Percentiles rank a stretch among this genome's conserved stretches.
Conservation (phyloP, 1,284 basidiomycete genomes). For the Albatrellus sp. region DNA sequence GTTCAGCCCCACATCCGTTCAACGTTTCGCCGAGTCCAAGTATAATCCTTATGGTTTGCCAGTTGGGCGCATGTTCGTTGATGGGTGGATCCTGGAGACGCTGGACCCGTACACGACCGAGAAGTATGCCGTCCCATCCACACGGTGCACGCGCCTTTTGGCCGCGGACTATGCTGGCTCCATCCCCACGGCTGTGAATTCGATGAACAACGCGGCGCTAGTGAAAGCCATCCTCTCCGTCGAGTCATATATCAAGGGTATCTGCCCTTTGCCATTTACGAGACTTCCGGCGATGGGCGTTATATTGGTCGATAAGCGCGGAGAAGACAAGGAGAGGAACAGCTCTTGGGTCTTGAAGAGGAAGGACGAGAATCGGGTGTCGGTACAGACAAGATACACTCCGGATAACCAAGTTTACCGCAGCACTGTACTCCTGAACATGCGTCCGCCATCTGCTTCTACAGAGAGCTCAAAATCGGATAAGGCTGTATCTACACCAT, state of each 20-base stretch:
- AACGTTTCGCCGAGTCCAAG: constrained; percentile 47
- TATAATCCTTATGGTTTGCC: constrained; percentile 74
- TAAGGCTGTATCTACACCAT: not conserved
- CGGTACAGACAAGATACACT: constrained; percentile 38
- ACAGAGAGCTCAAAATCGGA: not conserved
- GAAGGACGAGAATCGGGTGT: constrained; percentile 41
- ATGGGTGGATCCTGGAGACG: constrained; percentile 96
- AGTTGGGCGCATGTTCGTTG: constrained; percentile 75
- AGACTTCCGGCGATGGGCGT: constrained; percentile 54
- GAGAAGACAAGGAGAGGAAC: constrained; percentile 26
- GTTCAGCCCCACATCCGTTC: constrained; percentile 52
- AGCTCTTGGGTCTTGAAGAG: constrained; percentile 43
- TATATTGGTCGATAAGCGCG: constrained; percentile 35
- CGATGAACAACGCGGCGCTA: constrained; percentile 73
- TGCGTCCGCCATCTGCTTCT: not conserved
- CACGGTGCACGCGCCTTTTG: constrained; percentile 79
- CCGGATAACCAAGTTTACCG: constrained; percentile 36
- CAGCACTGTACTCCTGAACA: constrained; percentile 31
- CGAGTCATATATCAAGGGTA: constrained; percentile 57
- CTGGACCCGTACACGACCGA: constrained; percentile 94
- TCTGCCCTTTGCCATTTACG: constrained; percentile 49
- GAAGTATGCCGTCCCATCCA: constrained; percentile 91
- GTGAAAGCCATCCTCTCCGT: constrained; percentile 60
- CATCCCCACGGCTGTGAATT: constrained; percentile 80
- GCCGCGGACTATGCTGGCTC: constrained; percentile 86